These are phyloP conservation scores for Aspergillus uvarum DNA, from an alignment of 2,329 filamentous ascomycete species.

Conservation along the genomic window DNA sequence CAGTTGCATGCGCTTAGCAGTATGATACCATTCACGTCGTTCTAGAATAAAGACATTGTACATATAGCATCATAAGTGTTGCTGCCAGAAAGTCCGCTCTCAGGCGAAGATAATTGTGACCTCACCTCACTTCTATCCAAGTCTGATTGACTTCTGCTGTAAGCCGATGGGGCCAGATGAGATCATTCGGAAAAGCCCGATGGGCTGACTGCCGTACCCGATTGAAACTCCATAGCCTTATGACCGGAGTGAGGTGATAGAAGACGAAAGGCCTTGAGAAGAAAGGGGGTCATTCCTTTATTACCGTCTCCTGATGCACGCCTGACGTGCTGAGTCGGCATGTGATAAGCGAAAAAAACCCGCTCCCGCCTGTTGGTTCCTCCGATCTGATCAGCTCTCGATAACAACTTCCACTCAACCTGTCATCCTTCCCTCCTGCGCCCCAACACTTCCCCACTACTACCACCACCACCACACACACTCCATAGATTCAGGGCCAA, in stretches of 20 bases:
- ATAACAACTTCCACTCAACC: constrained; percentile 11
- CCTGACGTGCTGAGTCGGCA: constrained; percentile 12
- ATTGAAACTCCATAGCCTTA: too few species aligned
- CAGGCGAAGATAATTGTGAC: not conserved
- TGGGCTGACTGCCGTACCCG: not conserved
- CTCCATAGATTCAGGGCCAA: constrained; percentile 1
- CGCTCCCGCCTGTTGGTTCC: constrained; percentile 12
- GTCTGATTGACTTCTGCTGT: too few species aligned
- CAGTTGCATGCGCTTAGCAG: not conserved
- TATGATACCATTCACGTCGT: not conserved
- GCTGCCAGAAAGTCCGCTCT: not conserved
- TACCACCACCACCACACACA: not conserved
- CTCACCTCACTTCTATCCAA: not conserved
- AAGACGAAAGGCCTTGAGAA: not conserved
- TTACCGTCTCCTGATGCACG: constrained; percentile 2
- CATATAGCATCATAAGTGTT: not conserved
- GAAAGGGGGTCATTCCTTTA: not conserved
- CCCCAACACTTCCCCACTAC: not conserved
- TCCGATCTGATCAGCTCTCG: constrained; percentile 7
- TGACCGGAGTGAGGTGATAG: not conserved
- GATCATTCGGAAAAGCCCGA: not conserved
- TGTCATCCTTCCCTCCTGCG: not conserved
- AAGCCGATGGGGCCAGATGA: not conserved
- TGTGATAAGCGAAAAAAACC: constrained; percentile 24
- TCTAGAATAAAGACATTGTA: not conserved